These are phyloP conservation scores for Hyphopichia khmerensis DNA, from an alignment of 1,139 yeast genomes.

Conservation along the genomic window DNA sequence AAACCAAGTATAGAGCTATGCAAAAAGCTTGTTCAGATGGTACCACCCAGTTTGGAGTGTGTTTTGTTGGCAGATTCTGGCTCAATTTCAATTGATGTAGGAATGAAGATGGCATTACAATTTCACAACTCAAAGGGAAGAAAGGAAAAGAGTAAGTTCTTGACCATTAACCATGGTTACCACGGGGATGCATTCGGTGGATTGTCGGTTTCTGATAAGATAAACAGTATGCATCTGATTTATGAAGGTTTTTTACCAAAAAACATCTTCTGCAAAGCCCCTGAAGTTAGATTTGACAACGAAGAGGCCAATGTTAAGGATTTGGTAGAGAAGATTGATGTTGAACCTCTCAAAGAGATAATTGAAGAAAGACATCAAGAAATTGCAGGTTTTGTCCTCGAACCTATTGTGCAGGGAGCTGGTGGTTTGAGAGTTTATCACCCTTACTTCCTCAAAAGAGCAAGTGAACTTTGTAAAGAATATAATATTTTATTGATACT, in stretches of 20 bases:
- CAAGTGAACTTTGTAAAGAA: constrained; percentile 23
- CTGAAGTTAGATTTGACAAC: constrained; percentile 13
- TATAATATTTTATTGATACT: constrained; percentile 24
- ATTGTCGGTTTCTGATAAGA: constrained; percentile 23
- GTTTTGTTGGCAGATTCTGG: constrained; percentile 23
- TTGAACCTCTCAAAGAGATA: constrained; percentile 18
- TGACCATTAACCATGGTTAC: constrained; percentile 20
- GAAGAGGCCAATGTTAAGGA: constrained; percentile 8
- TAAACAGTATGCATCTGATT: constrained; percentile 25
- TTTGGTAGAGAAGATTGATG: constrained; percentile 10
- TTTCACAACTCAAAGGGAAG: constrained; percentile 12
- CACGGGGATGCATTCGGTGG: constrained; percentile 28
- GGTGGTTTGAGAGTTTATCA: constrained; percentile 30
- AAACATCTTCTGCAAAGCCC: constrained; percentile 23
- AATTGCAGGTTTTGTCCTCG: constrained; percentile 31
- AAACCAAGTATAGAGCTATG: constrained; percentile 22
- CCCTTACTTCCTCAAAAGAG: constrained; percentile 23
- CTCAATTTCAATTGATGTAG: constrained; percentile 10
- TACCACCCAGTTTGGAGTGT: constrained; percentile 17
- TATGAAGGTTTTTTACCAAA: constrained; percentile 23
- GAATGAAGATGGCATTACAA: constrained; percentile 11
- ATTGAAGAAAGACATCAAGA: constrained; percentile 17
- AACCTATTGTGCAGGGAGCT: constrained; percentile 37
- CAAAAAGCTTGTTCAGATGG: constrained; percentile 16
- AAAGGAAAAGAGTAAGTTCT: constrained; percentile 12